These are phyloP conservation scores for Pseudocercospora macadamiae DNA, from an alignment of 2,329 filamentous ascomycete species.

Conservation along the genomic window DNA sequence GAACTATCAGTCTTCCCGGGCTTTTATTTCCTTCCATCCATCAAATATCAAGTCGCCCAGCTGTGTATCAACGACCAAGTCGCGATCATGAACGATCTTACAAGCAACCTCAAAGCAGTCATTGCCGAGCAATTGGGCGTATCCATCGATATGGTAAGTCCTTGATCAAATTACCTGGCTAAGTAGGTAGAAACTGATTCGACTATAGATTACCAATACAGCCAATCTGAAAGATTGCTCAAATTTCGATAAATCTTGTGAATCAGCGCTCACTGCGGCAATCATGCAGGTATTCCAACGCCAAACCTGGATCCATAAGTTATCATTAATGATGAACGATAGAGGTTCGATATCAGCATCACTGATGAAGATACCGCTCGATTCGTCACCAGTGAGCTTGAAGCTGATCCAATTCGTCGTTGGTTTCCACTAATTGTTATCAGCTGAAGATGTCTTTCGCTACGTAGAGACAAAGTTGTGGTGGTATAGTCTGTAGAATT, in stretches of 20 bases:
- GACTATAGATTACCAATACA: background rate
- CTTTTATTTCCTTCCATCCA: background rate
- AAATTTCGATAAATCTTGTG: background rate
- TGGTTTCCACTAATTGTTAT: background rate
- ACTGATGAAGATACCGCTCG: conserved; percentile 3
- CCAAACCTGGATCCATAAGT: background rate
- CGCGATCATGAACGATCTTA: background rate
- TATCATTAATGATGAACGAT: background rate
- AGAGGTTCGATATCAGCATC: conserved; percentile 8
- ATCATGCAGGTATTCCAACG: background rate
- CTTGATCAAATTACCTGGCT: conserved; percentile 39
- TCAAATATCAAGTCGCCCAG: background rate
- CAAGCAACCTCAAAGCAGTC: background rate
- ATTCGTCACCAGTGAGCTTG: background rate
- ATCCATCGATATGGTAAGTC: conserved; percentile 57
- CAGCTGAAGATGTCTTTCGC: conserved; percentile 2
- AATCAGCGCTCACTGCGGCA: background rate
- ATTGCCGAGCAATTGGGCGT: conserved; percentile 51
- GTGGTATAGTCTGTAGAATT: conserved; percentile 6
- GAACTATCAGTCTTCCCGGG: too few relatives aligned
- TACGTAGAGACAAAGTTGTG: conserved; percentile 10
- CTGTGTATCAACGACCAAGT: background rate
- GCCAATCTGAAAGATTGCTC: background rate
- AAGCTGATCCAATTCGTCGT: too few relatives aligned
- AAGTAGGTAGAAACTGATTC: background rate